Base-by-base conservation (phyloP, 164 flowering plant species). In the Aristolochia californica region DNA sequence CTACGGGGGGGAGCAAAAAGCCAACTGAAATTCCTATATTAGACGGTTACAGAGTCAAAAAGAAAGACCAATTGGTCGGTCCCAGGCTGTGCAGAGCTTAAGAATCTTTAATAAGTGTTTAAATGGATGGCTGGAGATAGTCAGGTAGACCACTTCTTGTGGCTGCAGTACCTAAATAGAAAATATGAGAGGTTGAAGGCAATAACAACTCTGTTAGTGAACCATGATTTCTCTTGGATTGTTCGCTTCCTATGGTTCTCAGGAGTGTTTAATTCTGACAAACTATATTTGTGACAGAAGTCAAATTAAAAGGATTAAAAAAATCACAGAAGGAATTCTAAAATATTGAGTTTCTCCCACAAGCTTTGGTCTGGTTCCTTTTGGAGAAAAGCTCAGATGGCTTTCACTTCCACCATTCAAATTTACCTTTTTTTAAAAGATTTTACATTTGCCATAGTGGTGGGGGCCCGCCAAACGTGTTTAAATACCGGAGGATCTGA, bases 381-480 rank as follows among this genome's bases (percentile, higher is more conserved):
- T 50, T n/a, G 54, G 22, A 50, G 27, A 50, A 23, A 26, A 24
- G 13, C 15, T 23, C 22, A 22, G 28, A 16, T 50, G 27, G 54
- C 54, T 22, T 22, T 50, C 54, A 10, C 54, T 26, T 22, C 54
- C 27, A 50, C 54, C 54, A 26, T 23, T 50, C 54, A 50, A 50
- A 22, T 50, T 26, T 20, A 12, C 54, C 22, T 22, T 22, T 22
- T 13, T 50, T 50, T 50, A 26, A 14, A n/a, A 8, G 54, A 24
- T 34, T 50, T 24, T 27, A 22, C 22, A 50, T 50, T 50, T 50
- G 10, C 26, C 27, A 13, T 50, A 50, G 54, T 50, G 54, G 54
- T 50, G 54, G 54, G 27, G 54, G 27, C 54, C 27, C 26, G 27
- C 54, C 54, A 50, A 50, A 13, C 12, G 26, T 24, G 27, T 50